Evolutionary conservation across 73 alveolate species (phyloP).

Genomic region (Durusdinium trenchii): DNA sequence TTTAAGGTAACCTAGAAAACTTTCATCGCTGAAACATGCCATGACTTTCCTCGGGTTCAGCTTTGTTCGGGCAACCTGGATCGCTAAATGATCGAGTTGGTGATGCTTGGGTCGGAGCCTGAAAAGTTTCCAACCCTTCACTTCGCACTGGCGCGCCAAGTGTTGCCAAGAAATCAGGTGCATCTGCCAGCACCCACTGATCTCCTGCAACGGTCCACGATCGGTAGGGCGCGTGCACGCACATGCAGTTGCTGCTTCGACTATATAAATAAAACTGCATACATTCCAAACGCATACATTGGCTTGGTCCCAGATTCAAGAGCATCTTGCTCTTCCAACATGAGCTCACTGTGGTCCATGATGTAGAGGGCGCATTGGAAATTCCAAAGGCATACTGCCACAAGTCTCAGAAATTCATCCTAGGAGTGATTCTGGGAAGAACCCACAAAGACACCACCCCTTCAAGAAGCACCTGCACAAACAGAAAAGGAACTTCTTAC

Average conservation of each 20-base stretch:
- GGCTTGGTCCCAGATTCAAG: not conserved
- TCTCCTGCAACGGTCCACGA: not conserved
- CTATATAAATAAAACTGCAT: not conserved
- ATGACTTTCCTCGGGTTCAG: not conserved
- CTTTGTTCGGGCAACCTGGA: not conserved
- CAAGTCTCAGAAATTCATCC: not conserved
- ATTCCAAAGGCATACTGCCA: not conserved
- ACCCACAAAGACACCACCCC: not conserved
- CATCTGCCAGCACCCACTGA: not conserved
- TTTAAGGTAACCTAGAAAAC: not conserved
- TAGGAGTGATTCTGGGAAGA: not conserved
- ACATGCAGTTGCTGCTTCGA: not conserved
- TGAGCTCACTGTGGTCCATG: not conserved
- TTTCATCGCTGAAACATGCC: not conserved
- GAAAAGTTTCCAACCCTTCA: not conserved
- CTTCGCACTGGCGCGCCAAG: constrained; percentile 2
- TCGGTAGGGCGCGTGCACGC: not conserved
- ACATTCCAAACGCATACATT: not conserved
- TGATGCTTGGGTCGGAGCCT: constrained; percentile 5
- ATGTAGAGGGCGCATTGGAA: not conserved
- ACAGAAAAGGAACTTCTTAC: not conserved
- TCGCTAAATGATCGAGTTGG: not conserved
- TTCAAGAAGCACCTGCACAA: not conserved
- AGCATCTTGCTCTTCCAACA: not conserved
- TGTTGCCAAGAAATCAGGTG: constrained; percentile 31